Conservation (phyloP, 1,284 basidiomycete genomes). For the Neotropicomus parvogracilis region DNA sequence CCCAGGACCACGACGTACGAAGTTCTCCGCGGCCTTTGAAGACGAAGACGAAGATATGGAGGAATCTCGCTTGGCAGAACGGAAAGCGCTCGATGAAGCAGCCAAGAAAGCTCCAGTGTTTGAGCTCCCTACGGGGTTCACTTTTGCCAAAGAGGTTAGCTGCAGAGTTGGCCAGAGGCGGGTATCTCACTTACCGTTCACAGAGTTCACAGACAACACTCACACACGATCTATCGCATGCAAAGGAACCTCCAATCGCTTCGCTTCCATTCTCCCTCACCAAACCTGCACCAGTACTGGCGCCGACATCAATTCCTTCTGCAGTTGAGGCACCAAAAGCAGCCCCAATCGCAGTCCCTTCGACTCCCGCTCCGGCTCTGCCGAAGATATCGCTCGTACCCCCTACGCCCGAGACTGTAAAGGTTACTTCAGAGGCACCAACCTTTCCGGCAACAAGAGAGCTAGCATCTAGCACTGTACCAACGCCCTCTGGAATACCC, state of each 20-base stretch:
- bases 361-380: slow-evolving; percentile 5
- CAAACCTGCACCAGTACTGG: slow-evolving; percentile 29
- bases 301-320: slow-evolving; percentile 2
- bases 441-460: slow-evolving; percentile 11
- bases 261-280: slow-evolving; percentile 64
- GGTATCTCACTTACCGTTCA: slow-evolving; percentile 15
- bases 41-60: slow-evolving; percentile 54
- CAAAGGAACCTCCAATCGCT: slow-evolving; percentile 62
- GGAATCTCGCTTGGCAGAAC: slow-evolving; percentile 42
- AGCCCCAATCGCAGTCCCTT: slow-evolving; percentile 1
- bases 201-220: slow-evolving; percentile 32
- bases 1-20: slow-evolving; percentile 41
- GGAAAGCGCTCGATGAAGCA: slow-evolving; percentile 47
- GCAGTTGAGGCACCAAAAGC: slow-evolving; percentile 5
- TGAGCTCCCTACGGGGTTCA: slow-evolving; percentile 60
- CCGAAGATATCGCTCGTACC: slow-evolving; percentile 30
- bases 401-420: slow-evolving; percentile 29
- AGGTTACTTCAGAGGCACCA: slow-evolving; percentile 17
- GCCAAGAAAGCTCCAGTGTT: slow-evolving; percentile 54
- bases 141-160: slow-evolving; percentile 62
- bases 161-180: slow-evolving; percentile 1
- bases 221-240: slow-evolving; percentile 37
- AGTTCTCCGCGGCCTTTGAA: slow-evolving; percentile 66
- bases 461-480: slow-evolving; percentile 4
- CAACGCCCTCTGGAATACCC: slow-evolving; percentile 35